Percentiles rank a stretch among this genome's conserved stretches.
Evolutionary conservation across 192 early-diverging fungal genomes (phyloP).

Genomic region (Entomortierella chlamydospora): DNA sequence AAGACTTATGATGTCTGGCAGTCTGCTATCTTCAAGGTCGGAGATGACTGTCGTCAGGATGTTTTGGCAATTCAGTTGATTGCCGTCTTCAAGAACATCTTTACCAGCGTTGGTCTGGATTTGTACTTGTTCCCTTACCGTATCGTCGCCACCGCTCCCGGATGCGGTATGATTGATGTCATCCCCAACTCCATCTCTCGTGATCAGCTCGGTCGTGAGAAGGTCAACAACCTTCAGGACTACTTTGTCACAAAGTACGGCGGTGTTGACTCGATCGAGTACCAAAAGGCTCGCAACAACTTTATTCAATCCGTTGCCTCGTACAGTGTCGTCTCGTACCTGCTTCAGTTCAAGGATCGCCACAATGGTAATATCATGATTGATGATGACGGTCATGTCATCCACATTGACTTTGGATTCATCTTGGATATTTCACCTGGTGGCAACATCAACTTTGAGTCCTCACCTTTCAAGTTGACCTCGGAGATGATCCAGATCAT

Average conservation of each 20-base stretch:
- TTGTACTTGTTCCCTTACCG: slow-evolving; percentile 97
- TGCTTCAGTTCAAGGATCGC: slow-evolving; percentile 98
- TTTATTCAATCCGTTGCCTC: slow-evolving; percentile 96
- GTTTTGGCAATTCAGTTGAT: slow-evolving; percentile 97
- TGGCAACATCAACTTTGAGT: slow-evolving; percentile 93
- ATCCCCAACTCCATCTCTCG: slow-evolving; percentile 97
- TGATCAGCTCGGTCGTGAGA: slow-evolving; percentile 98
- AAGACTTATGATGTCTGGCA: slow-evolving; percentile 72
- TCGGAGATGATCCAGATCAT: slow-evolving; percentile 97
- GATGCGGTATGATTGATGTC: slow-evolving; percentile 98
- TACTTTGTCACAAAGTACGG: slow-evolving; percentile 95
- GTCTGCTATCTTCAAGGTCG: slow-evolving; percentile 98
- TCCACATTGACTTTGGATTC: slow-evolving; percentile 99
- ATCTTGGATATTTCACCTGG: slow-evolving; percentile 99
- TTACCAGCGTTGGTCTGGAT: slow-evolving; percentile 88
- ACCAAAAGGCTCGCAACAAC: slow-evolving; percentile 84
- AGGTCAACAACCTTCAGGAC: slow-evolving; percentile 94
- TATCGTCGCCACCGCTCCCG: slow-evolving; percentile 96
- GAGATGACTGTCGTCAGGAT: slow-evolving; percentile 99
- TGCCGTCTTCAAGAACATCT: slow-evolving; percentile 97
- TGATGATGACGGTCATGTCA: slow-evolving; percentile 93
- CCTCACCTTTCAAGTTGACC: slow-evolving; percentile 97
- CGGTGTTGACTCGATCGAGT: slow-evolving; percentile 85
- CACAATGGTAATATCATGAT: slow-evolving; percentile 99
- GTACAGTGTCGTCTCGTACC: slow-evolving; percentile 93